Percentiles rank a stretch among this genome's conserved stretches.
phyloP scores from a whole-genome alignment of 1,284 basidiomycete genomes.

The Phylloboletellus chloephorus region DNA sequence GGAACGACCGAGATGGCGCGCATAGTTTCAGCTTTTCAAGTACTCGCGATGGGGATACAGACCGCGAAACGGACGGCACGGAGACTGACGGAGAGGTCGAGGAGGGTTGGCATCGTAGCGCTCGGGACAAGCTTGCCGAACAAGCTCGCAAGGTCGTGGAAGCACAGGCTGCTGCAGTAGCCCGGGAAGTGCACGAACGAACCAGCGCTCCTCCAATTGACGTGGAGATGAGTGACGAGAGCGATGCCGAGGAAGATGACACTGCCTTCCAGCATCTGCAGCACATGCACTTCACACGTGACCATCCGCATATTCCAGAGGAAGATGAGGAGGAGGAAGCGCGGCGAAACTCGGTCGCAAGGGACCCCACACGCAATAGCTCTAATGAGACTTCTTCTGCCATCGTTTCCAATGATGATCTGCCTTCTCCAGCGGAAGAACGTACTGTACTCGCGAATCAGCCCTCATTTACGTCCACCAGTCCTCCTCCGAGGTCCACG shows the following conservation, averaged over 20 bases:
- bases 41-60: conserved; percentile 49
- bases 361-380: conserved; percentile 10
- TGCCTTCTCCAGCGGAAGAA: conserved; percentile 35
- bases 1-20: conserved; percentile 44
- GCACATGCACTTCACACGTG: conserved; percentile 36
- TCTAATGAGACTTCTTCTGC: conserved; percentile 18
- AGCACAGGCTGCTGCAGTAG: conserved; percentile 46
- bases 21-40: conserved; percentile 72
- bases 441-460: conserved; percentile 43
- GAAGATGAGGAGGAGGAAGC: conserved; percentile 52
- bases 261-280: conserved; percentile 37
- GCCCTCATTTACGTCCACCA: conserved; percentile 35
- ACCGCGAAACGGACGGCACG: conserved; percentile 53
- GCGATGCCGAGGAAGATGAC: conserved; percentile 58
- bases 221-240: conserved; percentile 77
- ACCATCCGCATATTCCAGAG: conserved; percentile 58
- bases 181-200: conserved; percentile 35
- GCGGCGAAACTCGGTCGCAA: conserved; percentile 23
- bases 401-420: conserved; percentile 19
- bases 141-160: conserved; percentile 62
- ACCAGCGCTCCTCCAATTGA: conserved; percentile 59
- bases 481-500: conserved; percentile 22
- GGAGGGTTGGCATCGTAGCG: conserved; percentile 60
- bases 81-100: conserved; percentile 45
- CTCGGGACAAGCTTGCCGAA: conserved; percentile 66